Base-by-base conservation (phyloP, 2,329 filamentous ascomycete species). In the Chrysoporthe puriensis region DNA sequence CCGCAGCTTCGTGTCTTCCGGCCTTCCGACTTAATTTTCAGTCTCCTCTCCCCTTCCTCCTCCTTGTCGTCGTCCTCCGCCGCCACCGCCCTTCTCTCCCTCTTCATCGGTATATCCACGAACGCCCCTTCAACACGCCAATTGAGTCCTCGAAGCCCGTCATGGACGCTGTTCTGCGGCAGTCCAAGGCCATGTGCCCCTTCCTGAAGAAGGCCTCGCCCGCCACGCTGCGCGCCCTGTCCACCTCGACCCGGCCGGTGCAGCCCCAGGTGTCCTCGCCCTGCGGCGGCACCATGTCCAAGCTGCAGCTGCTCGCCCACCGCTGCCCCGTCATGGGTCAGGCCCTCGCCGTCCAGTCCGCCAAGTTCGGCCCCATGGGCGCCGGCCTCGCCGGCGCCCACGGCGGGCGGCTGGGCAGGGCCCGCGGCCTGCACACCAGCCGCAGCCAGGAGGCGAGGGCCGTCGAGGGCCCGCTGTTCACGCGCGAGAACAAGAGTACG, bases 241-340 rank as follows among this genome's bases (percentile, higher is more conserved):
- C 92, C 61, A 93, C 91, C 69, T 86, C 91, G 65, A 89, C 83
- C 82, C 80, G 89, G 82, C 77, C 87, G 82, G 76, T 86, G 11
- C 59, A 21, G 84, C 68, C 71, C 73, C 87, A 88, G 78, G 85
- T 76, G 64, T 74, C 86, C 70, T 91, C 91, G 64, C 91, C 90
- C 67, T 92, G 94, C 75, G 95, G 94, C 73, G 93, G 94, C 76
- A 93, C 93, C 81, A 97, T 98, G 89, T 97, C 94, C 76, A 98
- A 97, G 83, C 87, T 99, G 75, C 96, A 98, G 84, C 89, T 96
- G 73, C 89, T 97, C 76, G 96, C 93, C 75, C 91, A 94, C 77
- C 93, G 95, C 79, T 99, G 96, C 87, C 96, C 96, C 68, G 91
- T 99, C 80, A 99, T 99, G 96, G 95, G 94, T 80, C 97, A 97